Evolutionary conservation across 2,329 filamentous ascomycete genomes (phyloP).

Genomic region (Dactylellina sp.): DNA sequence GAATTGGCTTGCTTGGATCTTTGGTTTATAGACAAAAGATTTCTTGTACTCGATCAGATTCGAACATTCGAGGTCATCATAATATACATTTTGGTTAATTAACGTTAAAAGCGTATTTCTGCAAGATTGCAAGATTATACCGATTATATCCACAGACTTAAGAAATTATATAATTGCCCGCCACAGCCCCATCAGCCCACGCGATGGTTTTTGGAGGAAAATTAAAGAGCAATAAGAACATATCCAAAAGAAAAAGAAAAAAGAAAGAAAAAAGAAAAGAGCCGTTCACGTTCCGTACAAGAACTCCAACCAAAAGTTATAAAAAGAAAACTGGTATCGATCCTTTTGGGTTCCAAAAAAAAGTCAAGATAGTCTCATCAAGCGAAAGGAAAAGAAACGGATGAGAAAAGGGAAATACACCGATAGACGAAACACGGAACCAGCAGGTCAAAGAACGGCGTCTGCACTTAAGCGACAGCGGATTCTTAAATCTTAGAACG

Average conservation of each 20-base stretch:
- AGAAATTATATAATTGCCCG: neutral
- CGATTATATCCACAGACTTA: neutral
- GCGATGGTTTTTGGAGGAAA: too few species aligned
- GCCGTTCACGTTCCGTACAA: constrained; percentile 15
- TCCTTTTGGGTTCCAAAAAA: constrained; percentile 29
- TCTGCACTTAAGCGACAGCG: constrained; percentile 26
- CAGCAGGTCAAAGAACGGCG: constrained; percentile 2
- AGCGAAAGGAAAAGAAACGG: constrained; percentile 16
- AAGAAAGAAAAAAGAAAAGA: constrained; percentile 15
- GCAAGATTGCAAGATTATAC: neutral
- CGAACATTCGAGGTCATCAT: neutral
- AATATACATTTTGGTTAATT: constrained; percentile 19
- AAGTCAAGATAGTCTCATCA: constrained; percentile 30
- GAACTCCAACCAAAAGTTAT: constrained; percentile 45
- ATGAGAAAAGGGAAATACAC: neutral
- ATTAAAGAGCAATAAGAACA: neutral
- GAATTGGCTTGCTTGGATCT: too few species aligned
- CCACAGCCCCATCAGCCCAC: neutral
- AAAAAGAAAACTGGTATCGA: constrained; percentile 48
- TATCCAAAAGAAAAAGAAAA: constrained; percentile 15
- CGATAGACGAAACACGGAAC: neutral
- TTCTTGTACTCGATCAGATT: too few species aligned
- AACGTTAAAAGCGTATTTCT: neutral
- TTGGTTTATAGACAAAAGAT: too few species aligned
- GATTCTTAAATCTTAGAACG: neutral